Evolutionary conservation across 2,329 filamentous ascomycete genomes (phyloP), one percentile per base, ranked within the genome.

Genomic region (Cladophialophora exuberans): DNA sequence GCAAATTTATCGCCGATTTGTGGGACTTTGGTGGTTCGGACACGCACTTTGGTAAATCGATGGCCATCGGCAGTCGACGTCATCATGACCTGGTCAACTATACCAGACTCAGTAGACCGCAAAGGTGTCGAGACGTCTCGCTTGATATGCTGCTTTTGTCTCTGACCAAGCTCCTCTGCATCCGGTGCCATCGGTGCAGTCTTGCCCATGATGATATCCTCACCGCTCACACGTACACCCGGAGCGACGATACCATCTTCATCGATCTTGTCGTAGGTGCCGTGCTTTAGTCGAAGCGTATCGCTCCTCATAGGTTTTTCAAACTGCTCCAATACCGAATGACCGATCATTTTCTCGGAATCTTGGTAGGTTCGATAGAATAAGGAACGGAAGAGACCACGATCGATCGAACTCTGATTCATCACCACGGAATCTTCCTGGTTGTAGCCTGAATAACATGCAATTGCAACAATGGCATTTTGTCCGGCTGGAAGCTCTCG

Each of bases 341-440:
- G 88, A 60, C 94, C 94, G 25, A 99, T 88, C 62, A 90, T 88
- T 81, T 97, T 97, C 76, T 99, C 94, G 63, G 91, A 90, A 69
- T 99, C 94, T 26, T 91, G 95, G 74, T 99, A 99, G 9, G 93
- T 91, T 64, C 95, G 87, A 83, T 96, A 99, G 79, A 97, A 99
- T 51, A 99, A 76, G 82, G 91, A 97, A 68, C 95, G 85, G 86
- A 99, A 99, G 3, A 99, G 81, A 60, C 94, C 94, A 68, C 94
- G 89, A 73, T 99, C 94, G 67, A 99, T 97, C 73, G 91, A 96
- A 76, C 91, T 97, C 77, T 99, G 94, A 73, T 99, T 99, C 94
- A 99, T 97, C 67, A 99, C 96, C 64, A 99, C 93, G 64, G 94
- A 99, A 85, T 99, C 94, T 90, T 99, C 94, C 72, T 99, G 95